Base-by-base conservation (phyloP, 257 asterid genomes). In the Anisodus tanguticus region DNA sequence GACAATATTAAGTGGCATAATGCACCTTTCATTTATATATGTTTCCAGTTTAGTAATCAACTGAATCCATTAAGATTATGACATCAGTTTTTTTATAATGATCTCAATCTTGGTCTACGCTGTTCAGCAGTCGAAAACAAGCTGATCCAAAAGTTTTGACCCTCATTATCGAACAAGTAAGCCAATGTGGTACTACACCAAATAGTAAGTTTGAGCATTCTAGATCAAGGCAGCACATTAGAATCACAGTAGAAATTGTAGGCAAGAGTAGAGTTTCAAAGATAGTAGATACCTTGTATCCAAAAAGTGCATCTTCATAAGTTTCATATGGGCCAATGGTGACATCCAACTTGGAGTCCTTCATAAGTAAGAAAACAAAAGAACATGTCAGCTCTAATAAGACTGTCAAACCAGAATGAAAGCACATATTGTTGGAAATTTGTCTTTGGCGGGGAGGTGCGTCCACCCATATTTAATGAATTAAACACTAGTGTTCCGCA, bases 251-350 rank as follows among this genome's bases (percentile, higher is more conserved):
- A 68, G 51, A 68, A 37, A 68, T 68, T 68, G 76, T 37, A 68
- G 37, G 76, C 51, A 68, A 68, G 80, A 43, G 8, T 74, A 0
- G 45, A 49, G 22, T 51, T 51, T 59, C 26, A 74, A 19, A 49
- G 10, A 22, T 19, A 31, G 22, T 19, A 54, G 86, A 59, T 94
- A 95, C 99, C 99, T 96, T 96, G 89, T 93, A 94, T 70, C 99
- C 99, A 78, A 96, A 96, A 68, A 93, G 88, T 84, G 91, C 74
- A 85, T 96, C 99, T 91, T 96, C 99, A 78, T 96, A 96, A 8
- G 99, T 96, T 93, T 96, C 99, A 80, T 96, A 96, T 5, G 99
- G 99, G 22, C 99, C 99, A 82, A 94, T 93, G 63, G 99, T 96
- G 82, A 96, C 81, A 87, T 96, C 99, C 90, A 96, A 91, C 92